phyloP scores from a whole-genome alignment of 495 filamentous ascomycete genomes.

The Penicillium longicatenatum region DNA sequence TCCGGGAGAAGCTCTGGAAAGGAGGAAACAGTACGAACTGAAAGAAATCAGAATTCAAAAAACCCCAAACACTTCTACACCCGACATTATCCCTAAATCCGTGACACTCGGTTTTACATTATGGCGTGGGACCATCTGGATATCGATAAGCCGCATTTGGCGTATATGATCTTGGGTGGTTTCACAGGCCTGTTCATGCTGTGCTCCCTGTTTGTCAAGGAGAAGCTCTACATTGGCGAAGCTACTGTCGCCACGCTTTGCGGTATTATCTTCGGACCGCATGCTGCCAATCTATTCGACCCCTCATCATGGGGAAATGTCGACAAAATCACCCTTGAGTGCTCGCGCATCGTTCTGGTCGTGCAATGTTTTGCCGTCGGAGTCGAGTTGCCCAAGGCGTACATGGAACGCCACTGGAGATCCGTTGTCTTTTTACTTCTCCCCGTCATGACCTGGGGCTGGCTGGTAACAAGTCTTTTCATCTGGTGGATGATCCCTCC shows the following conservation, averaged over 20 bases:
- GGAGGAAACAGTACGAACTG: background rate
- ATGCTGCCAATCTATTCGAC: conserved; percentile 89
- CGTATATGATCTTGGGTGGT: conserved; percentile 96
- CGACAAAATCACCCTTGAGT: conserved; percentile 95
- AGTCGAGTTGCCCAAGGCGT: conserved; percentile 94
- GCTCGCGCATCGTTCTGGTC: conserved; percentile 94
- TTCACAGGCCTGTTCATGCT: conserved; percentile 99
- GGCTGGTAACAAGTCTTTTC: conserved; percentile 92
- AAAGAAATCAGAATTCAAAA: conserved; percentile 4
- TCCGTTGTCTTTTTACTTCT: conserved; percentile 86
- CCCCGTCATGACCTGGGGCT: conserved; percentile 97
- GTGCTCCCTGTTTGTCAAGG: conserved; percentile 96
- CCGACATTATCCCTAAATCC: background rate
- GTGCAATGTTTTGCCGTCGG: conserved; percentile 99
- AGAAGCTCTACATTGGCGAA: conserved; percentile 97
- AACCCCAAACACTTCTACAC: background rate
- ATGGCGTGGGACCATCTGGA: conserved; percentile 96
- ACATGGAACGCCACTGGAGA: conserved; percentile 98
- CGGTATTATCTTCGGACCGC: conserved; percentile 95
- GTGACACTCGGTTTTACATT: conserved; percentile 20
- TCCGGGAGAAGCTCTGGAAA: conserved; percentile 7
- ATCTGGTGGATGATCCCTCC: conserved; percentile 91
- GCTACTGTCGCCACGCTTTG: conserved; percentile 95
- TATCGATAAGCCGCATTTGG: conserved; percentile 94
- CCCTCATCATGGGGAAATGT: conserved; percentile 86